These are phyloP conservation scores for Fusarium oxysporum DNA, from an alignment of 2,329 filamentous ascomycete genomes.

Conservation along the genomic window DNA sequence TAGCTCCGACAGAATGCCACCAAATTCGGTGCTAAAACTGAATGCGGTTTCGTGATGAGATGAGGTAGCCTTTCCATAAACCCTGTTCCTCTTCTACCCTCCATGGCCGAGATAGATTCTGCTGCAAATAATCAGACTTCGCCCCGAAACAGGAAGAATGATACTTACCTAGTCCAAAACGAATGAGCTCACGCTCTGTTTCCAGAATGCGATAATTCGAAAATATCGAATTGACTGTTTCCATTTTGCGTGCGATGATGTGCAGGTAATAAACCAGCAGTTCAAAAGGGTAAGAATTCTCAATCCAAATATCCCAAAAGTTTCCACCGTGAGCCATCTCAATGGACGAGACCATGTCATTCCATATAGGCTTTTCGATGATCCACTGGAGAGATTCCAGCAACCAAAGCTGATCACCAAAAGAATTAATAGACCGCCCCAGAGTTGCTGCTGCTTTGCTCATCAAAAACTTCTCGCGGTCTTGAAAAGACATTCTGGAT, in stretches of 20 bases:
- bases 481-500: neutral
- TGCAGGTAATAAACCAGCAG: neutral
- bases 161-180: neutral
- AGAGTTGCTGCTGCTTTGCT: neutral
- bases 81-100: neutral
- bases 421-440: neutral
- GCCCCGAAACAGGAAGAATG: rapidly evolving
- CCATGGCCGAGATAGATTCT: neutral
- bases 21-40: neutral
- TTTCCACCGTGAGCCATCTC: neutral
- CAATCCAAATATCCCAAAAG: neutral
- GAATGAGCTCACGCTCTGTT: neutral
- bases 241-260: neutral
- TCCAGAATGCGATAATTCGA: neutral
- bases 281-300: neutral
- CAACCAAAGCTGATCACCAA: neutral
- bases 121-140: no score
- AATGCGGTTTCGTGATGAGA: neutral
- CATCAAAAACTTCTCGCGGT: neutral
- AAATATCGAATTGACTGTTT: neutral
- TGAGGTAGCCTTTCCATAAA: neutral
- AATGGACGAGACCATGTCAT: neutral
- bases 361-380: neutral
- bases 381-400: neutral
- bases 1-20: neutral